Evolutionary conservation across 202 grass and related monocot species (phyloP).

Genomic region (Cymbopogon flexuosus): DNA sequence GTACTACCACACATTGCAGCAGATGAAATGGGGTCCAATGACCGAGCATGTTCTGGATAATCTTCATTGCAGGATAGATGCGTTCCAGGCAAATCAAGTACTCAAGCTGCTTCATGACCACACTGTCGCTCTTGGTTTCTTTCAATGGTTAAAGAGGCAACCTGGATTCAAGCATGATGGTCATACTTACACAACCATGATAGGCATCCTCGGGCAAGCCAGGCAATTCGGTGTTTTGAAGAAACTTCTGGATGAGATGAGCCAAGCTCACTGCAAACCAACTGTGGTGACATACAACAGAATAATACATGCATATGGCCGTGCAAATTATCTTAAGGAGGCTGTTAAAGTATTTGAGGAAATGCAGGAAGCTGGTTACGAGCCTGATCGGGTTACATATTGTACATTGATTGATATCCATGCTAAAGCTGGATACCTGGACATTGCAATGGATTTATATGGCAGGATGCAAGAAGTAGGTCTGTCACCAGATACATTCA

Average conservation of each 20-base stretch:
- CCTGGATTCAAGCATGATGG: constrained; percentile 89
- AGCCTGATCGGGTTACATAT: constrained; percentile 82
- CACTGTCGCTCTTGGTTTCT: constrained; percentile 74
- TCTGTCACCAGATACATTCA: constrained; percentile 84
- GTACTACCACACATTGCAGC: constrained; percentile 78
- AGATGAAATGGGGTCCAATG: constrained; percentile 81
- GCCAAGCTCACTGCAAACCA: constrained; percentile 59
- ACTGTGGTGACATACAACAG: constrained; percentile 92
- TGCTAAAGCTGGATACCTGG: constrained; percentile 87
- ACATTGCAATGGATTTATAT: constrained; percentile 80
- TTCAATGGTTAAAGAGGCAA: constrained; percentile 81
- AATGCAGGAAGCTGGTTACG: constrained; percentile 69
- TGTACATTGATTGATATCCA: constrained; percentile 93
- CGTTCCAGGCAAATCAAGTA: constrained; percentile 90
- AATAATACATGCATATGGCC: constrained; percentile 90
- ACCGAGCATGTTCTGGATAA: constrained; percentile 63
- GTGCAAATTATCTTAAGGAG: constrained; percentile 81
- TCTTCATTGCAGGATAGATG: constrained; percentile 72
- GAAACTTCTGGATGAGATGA: constrained; percentile 83
- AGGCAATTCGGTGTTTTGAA: constrained; percentile 79
- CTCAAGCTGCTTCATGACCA: constrained; percentile 82
- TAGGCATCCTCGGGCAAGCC: constrained; percentile 89
- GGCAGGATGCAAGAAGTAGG: constrained; percentile 72
- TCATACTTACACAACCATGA: constrained; percentile 96
- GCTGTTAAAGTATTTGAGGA: constrained; percentile 77